Percentiles rank a stretch among this genome's conserved stretches.
Conservation (phyloP, 2,329 filamentous ascomycete species). For the Geoglossum cookeanum region DNA sequence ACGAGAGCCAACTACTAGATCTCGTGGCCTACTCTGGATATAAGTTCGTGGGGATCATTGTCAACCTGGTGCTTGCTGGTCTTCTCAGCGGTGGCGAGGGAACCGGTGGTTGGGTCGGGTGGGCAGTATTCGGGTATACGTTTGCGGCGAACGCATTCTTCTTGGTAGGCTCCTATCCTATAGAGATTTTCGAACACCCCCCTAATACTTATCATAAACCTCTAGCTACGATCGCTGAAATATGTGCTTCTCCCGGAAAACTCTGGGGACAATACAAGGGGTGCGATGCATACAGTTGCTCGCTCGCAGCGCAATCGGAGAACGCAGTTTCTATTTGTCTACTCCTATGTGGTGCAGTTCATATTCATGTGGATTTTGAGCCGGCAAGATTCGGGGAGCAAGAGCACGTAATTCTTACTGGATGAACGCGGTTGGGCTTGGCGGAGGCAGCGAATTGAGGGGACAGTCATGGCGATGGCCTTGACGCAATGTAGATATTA, state of each 20-base stretch:
- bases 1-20: slow-evolving; percentile 83
- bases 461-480: background rate
- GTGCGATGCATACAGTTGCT: slow-evolving; percentile 50
- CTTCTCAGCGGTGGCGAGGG: slow-evolving; percentile 59
- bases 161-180: slow-evolving; percentile 40
- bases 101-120: slow-evolving; percentile 74
- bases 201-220: slow-evolving; percentile 1
- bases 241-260: slow-evolving; percentile 88
- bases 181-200: background rate
- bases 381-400: slow-evolving; percentile 13
- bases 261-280: slow-evolving; percentile 41
- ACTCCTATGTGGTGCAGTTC: slow-evolving; percentile 87
- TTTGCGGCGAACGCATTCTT: slow-evolving; percentile 93
- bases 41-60: slow-evolving; percentile 94
- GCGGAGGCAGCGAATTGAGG: background rate
- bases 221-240: slow-evolving; percentile 75
- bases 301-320: slow-evolving; percentile 71
- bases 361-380: slow-evolving; percentile 79
- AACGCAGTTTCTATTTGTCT: slow-evolving; percentile 83
- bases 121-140: slow-evolving; percentile 77
- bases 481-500: background rate
- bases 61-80: slow-evolving; percentile 65
- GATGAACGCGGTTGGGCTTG: background rate
- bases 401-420: background rate
- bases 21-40: slow-evolving; percentile 93